Base-by-base conservation (phyloP, 2,329 filamentous ascomycete genomes). In the Pseudophaeomoniella oleicola region DNA sequence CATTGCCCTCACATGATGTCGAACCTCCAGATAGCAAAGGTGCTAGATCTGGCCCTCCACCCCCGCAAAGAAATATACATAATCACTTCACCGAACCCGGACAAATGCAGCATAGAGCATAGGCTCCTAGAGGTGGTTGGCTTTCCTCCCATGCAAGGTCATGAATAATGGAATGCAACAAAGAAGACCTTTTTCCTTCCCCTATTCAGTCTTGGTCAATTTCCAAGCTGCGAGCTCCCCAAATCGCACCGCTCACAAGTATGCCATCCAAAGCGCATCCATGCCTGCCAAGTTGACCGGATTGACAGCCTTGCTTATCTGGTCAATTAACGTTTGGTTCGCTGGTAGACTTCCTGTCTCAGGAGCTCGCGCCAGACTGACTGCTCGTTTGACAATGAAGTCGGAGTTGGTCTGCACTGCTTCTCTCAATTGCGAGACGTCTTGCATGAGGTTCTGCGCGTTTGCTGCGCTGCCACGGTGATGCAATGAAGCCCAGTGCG, bases 221-320 rank as follows among this genome's bases (percentile, higher is more conserved):
- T n/a, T n/a, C n/a, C n/a, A n/a, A n/a, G n/a, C n/a, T n/a, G n/a
- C n/a, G n/a, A n/a, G 22, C 22, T 27, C 22, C 22, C 6, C n/a
- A n/a, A 27, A 27, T 27, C 22, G n/a, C 22, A n/a, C 22, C 6
- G 6, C 22, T 27, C 46, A 96, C 53, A 96, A 64, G 64, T 93
- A 98, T 16, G 85, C 80, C 88, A 96, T 96, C 86, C 90, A 99
- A 49, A 98, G 63, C 40, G 87, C 78, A 66, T 98, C 90, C 51
- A 82, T 87, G 58, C 83, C 74, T 32, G 81, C 79, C 59, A 99
- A 58, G 56, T 90, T 86, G 63, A 83, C 77, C 1, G 90, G 90
- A 59, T 94, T 92, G 12, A 93, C 87, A 1, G 88, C 86, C 62
- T 80, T 81, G n/a, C 82, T 82, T 43, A 98, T 81, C 43, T 92